phyloP scores from a whole-genome alignment of 805 yeast genomes.

The Pichia nakasei region DNA sequence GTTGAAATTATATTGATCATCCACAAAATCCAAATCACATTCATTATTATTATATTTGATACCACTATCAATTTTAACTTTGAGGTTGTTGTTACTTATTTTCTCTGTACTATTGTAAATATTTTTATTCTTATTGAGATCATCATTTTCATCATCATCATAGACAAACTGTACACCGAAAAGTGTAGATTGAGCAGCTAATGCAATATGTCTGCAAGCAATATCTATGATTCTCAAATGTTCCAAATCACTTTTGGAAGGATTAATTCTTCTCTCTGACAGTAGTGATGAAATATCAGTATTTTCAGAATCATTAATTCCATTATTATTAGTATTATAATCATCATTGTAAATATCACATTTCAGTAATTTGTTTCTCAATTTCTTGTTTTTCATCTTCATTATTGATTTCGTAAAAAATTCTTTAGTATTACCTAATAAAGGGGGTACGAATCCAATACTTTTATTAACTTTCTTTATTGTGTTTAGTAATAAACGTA shows the following conservation, averaged over 20 bases:
- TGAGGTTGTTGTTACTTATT: too few relatives aligned
- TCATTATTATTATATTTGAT: background rate
- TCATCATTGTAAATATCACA: background rate
- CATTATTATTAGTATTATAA: background rate
- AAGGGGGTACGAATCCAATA: conserved; percentile 50
- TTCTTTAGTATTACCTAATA: conserved; percentile 17
- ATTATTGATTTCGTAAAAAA: background rate
- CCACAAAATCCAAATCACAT: background rate
- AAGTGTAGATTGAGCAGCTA: conserved; percentile 46
- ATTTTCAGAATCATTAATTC: background rate
- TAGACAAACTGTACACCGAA: conserved; percentile 7
- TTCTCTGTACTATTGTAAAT: too few relatives aligned
- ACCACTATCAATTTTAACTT: background rate
- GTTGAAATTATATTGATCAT: too few relatives aligned
- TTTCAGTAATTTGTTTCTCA: conserved; percentile 4
- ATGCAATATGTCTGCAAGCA: conserved; percentile 77
- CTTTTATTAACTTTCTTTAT: conserved; percentile 46
- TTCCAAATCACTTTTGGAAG: conserved; percentile 55
- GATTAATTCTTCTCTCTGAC: conserved; percentile 13
- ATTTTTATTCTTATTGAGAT: background rate
- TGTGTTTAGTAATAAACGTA: conserved; percentile 36
- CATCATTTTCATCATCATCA: background rate
- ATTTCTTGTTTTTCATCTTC: conserved; percentile 1
- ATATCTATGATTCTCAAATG: conserved; percentile 62
- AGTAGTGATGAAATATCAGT: background rate